phyloP scores from a whole-genome alignment of 345 rosid genomes.

The Mallotus nudiflorus region DNA sequence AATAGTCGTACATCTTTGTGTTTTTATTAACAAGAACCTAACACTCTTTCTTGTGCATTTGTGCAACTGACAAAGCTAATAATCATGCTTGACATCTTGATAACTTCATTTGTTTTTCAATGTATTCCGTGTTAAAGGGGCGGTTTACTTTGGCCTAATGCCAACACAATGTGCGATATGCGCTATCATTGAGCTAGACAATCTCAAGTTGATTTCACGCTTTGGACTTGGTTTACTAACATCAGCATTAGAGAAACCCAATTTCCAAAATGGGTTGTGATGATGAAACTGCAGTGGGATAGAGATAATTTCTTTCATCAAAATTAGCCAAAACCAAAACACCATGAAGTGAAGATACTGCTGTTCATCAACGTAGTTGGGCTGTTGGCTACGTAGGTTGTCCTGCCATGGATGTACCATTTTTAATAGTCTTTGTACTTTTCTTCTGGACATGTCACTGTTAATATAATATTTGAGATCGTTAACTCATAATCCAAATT shows the following conservation, averaged over 20 bases:
- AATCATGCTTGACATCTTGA: no score
- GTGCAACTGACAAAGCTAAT: no score
- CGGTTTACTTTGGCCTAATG: background rate
- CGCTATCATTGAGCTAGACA: background rate
- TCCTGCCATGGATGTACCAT: conserved; percentile 6
- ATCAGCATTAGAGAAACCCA: background rate
- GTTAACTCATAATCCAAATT: background rate
- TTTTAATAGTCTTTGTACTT: background rate
- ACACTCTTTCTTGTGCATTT: no score
- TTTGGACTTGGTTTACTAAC: background rate
- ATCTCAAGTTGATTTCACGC: conserved; percentile 2
- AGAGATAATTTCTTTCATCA: background rate
- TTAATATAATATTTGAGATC: no score
- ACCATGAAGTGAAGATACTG: background rate
- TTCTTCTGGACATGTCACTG: conserved; percentile 1
- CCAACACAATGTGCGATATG: background rate
- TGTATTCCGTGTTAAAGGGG: background rate
- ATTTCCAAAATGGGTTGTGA: background rate
- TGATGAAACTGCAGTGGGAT: background rate
- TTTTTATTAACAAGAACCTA: no score
- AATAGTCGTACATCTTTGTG: no score
- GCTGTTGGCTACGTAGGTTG: background rate
- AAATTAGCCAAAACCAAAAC: background rate
- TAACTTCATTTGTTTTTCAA: background rate
- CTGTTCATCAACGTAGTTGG: background rate